Evolutionary conservation across 2,329 filamentous ascomycete species (phyloP), one percentile per base, ranked within the genome.

Genomic region (Corynespora cassiicola): DNA sequence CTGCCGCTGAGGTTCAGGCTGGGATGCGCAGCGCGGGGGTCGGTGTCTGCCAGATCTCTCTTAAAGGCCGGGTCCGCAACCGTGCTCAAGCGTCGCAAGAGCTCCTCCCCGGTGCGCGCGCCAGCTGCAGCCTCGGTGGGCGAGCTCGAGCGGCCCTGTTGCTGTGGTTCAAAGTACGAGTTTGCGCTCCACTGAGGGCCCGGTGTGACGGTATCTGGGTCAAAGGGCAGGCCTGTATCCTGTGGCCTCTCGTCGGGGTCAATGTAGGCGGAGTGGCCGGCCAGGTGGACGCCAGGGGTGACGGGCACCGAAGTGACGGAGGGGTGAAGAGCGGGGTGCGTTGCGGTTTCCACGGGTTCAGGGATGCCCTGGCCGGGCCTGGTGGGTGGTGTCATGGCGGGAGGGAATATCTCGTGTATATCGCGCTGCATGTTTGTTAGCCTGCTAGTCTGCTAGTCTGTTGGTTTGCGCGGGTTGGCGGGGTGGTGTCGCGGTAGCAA

Each of bases 1-100:
- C 78, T 75, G 12, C 82, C 82, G 42, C 77, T 84, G 32, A 86
- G 70, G 27, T 77, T 74, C 18, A 86, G 68, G 10, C 72, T 74
- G 6, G 81, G 78, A 55, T 84, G 76, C 21, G 79, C 75, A 31
- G 73, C 69, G 31, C 75, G 72, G 17, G 81, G 79, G 49, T 84
- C 78, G 14, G 75, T 52, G 39, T 76, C 72, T n/a, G 72, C 67
- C 22, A 70, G 60, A 28, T 75, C 68, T 7, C 61, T 54, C 21
- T 73, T 70, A 32, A 65, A 63, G 3, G 63, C 56, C 6, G 50
- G 48, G 36, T 52, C 68, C 60, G 38, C 46, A 1, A 68, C 57
- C 16, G 79, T 60, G 52, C 77, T 81, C 46, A 81, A 54, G n/a
- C 76, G 75, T 34, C 75, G 73, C 28, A 81, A 61, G 23, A 81